Conservation (phyloP, 2,329 filamentous ascomycete species). For the Stemphylium beticola region DNA sequence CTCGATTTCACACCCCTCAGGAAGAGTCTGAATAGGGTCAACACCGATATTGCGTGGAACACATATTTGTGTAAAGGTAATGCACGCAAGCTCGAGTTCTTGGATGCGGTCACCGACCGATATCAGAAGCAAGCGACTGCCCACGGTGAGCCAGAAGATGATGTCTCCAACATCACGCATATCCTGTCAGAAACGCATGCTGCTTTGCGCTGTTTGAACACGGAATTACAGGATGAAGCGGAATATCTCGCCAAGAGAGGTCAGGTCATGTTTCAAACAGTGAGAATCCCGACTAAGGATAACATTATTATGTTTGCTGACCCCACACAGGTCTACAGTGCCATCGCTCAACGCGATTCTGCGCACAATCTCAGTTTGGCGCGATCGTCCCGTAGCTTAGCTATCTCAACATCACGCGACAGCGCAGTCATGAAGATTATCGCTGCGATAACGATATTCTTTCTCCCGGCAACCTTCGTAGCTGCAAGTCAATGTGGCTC, state of each 20-base stretch:
- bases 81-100: conserved; percentile 12
- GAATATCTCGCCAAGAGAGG: conserved; percentile 24
- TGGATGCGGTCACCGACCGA: conserved; percentile 16
- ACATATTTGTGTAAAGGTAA: conserved; percentile 13
- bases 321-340: conserved; percentile 23
- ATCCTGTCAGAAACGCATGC: conserved; percentile 13
- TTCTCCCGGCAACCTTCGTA: conserved; percentile 33
- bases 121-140: conserved; percentile 10
- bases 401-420: conserved; percentile 22
- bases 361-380: conserved; percentile 15
- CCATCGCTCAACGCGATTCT: conserved; percentile 30
- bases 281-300: conserved; percentile 3
- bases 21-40: conserved; percentile 13
- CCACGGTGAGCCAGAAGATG: conserved; percentile 5
- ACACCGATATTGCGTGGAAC: conserved; percentile 9
- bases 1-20: conserved; percentile 16
- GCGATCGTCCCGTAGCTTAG: conserved; percentile 19
- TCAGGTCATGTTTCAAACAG: conserved; percentile 25
- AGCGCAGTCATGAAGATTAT: conserved; percentile 31
- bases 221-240: conserved; percentile 12
- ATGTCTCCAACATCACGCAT: not conserved
- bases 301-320: not conserved
- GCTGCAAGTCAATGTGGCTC: conserved; percentile 16
- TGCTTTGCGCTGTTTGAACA: conserved; percentile 17
- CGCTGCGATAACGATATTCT: conserved; percentile 31